Base-by-base conservation (phyloP, 495 filamentous ascomycete genomes). In the Lasiosphaeriaceae sp. region DNA sequence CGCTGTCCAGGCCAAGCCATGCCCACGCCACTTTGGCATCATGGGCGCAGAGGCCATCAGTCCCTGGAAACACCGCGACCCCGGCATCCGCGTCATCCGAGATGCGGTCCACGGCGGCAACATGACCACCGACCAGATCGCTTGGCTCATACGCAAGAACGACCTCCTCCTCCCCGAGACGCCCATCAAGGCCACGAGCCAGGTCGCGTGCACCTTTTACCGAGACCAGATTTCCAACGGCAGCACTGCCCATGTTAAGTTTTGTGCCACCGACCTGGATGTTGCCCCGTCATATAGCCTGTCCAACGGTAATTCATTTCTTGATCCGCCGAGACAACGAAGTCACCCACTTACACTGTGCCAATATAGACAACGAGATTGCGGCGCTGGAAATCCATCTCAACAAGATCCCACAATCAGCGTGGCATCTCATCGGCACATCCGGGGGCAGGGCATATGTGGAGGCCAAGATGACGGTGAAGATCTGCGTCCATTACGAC, bases 31-130 rank as follows among this genome's bases (percentile, higher is more conserved):
- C 46, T 48, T 24, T 21, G 46, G 46, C 20, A 23, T 48, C 46
- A 24, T 26, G 46, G 46, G 46, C 21, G 20, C 46, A 17, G 46
- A 48, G 21, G 46, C 21, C 5, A n/a, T 48, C 46, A 48, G 21
- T 21, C 20, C 46, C n/a, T 11, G 20, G 20, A 48, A 48, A 20
- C 46, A 48, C 46, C 46, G 46, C 46, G 46, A 48, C 46, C n/a
- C 46, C 20, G 21, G 20, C 11, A 48, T 48, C 46, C 2, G 11
- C 9, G 11, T 48, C 20, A 16, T 16, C 21, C n/a, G 8, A 8
- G 46, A 48, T 21, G 19, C 2, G 7, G 20, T 48, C 5, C 46
- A 48, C 46, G 46, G 46, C 20, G 46, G 20, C 20, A 48, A 48
- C 21, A 26, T 48, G 21, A 21, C 46, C 0, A 17, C 24, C 46